Evolutionary conservation across 768 basidiomycete genomes (phyloP), one percentile per base, ranked within the genome.

Genomic region (Suillus occidentalis): DNA sequence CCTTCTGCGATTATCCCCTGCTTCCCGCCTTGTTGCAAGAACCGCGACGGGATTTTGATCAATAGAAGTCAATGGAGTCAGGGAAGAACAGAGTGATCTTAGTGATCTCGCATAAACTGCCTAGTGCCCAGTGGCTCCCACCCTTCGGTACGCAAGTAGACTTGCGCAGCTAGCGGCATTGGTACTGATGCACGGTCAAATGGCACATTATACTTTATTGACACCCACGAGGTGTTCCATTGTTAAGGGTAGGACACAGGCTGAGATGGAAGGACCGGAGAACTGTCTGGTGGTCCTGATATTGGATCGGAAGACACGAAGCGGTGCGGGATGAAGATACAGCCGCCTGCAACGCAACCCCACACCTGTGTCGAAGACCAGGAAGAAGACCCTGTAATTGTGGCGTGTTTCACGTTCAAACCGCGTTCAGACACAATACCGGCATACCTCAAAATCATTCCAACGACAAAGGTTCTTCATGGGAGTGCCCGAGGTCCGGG

Each of bases 261-360:
- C n/a, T 13, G 37, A 40, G 45, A 31, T 28, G 14, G 16, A 14
- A 79, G 71, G 1, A 75, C 62, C 0, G 78, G 79, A 63, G 79
- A 80, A 34, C 71, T 72, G 25, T 69, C 66, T 6, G 57, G 63
- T 31, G 72, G 59, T 8, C 53, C 66, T 8, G 82, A 76, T 4
- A 73, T 52, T 12, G 73, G 62, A 10, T 67, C 66, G 42, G 20
- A 20, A 34, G 52, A 34, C 2, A 20, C 16, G 1, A 66, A 57
- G 62, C 69, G 1, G 70, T 14, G 79, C 75, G 67, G 56, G 80
- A 77, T 1, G 79, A 77, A 1, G 80, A 78, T 0, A 77, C 73
- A 0, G 94, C 94, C 0, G 93, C 94, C 66, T 85, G 93, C 95
- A 34, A 97, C 94, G n/a, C 94, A 87, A 67, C 95, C 93, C 88